Conservation (phyloP, 306 rosid species). For the Rosa lucieae region DNA sequence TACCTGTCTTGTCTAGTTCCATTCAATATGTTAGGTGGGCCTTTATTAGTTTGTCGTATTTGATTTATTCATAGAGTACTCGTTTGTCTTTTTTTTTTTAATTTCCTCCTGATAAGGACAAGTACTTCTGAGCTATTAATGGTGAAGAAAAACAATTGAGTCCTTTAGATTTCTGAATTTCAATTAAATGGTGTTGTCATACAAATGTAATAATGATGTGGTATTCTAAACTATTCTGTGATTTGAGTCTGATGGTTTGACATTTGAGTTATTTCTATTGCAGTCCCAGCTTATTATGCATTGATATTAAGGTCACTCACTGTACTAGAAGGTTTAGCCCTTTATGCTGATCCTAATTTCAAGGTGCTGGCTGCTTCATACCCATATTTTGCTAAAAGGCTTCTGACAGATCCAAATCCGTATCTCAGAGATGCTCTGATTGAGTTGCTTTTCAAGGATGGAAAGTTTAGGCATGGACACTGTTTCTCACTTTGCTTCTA, state of each 20-base stretch:
- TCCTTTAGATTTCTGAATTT: background rate
- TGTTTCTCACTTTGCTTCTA: slow-evolving; percentile 22
- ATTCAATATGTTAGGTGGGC: background rate
- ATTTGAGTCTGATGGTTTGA: slow-evolving; percentile 30
- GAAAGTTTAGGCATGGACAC: slow-evolving; percentile 70
- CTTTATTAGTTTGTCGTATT: background rate
- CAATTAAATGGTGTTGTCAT: slow-evolving; percentile 18
- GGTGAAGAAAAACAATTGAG: background rate
- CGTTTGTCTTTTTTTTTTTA: background rate
- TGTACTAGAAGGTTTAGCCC: slow-evolving; percentile 91
- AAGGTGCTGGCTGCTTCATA: slow-evolving; percentile 98
- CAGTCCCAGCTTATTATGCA: slow-evolving; percentile 97
- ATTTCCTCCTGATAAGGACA: background rate
- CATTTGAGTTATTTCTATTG: slow-evolving; percentile 24
- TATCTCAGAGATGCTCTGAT: slow-evolving; percentile 95
- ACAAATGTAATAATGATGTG: slow-evolving; percentile 14
- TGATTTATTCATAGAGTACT: background rate
- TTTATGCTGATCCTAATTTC: slow-evolving; percentile 93
- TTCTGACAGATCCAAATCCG: slow-evolving; percentile 94
- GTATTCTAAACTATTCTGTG: slow-evolving; percentile 17
- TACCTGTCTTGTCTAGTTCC: background rate
- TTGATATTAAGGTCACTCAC: slow-evolving; percentile 91
- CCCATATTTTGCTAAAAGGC: slow-evolving; percentile 97
- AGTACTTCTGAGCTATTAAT: background rate
- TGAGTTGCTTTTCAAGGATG: slow-evolving; percentile 89